phyloP scores from a whole-genome alignment of 108 stramenopile species.

The Nitzschia palea region DNA sequence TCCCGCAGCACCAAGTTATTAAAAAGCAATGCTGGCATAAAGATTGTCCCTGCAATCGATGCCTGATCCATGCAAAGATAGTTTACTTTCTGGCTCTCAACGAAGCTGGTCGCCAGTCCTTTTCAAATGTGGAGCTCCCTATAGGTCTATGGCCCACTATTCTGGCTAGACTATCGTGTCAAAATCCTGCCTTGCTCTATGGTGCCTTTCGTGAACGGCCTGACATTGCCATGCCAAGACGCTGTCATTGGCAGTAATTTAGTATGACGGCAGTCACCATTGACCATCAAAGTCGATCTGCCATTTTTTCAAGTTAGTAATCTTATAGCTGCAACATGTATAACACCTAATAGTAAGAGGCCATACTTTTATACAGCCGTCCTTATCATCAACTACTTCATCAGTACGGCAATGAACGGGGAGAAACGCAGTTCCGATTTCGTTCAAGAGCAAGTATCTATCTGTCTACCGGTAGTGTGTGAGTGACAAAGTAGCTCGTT shows the following conservation, averaged over 20 bases:
- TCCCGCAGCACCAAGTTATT: neutral
- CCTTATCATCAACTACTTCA: neutral
- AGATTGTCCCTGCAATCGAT: slow-evolving; percentile 4
- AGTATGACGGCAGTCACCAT: too few relatives aligned
- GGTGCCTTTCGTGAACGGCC: neutral
- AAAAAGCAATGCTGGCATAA: neutral
- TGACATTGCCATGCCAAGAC: neutral
- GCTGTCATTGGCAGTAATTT: too few relatives aligned
- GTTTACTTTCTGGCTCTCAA: slow-evolving; percentile 16
- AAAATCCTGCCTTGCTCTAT: slow-evolving; percentile 1
- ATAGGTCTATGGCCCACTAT: slow-evolving; percentile 5
- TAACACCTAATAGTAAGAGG: neutral
- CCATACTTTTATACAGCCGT: neutral
- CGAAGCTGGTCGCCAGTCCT: slow-evolving; percentile 9
- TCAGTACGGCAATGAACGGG: neutral
- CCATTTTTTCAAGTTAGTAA: too few relatives aligned
- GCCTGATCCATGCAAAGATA: neutral
- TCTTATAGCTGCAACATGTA: too few relatives aligned
- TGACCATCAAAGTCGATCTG: too few relatives aligned
- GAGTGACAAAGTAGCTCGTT: too few relatives aligned
- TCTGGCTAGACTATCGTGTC: neutral
- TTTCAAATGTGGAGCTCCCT: neutral
- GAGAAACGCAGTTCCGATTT: neutral
- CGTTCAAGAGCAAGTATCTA: too few relatives aligned
- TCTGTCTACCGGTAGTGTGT: too few relatives aligned